Evolutionary conservation across 108 stramenopile species (phyloP), one percentile per base, ranked within the genome.

Genomic region (Chaetoceros muelleri): DNA sequence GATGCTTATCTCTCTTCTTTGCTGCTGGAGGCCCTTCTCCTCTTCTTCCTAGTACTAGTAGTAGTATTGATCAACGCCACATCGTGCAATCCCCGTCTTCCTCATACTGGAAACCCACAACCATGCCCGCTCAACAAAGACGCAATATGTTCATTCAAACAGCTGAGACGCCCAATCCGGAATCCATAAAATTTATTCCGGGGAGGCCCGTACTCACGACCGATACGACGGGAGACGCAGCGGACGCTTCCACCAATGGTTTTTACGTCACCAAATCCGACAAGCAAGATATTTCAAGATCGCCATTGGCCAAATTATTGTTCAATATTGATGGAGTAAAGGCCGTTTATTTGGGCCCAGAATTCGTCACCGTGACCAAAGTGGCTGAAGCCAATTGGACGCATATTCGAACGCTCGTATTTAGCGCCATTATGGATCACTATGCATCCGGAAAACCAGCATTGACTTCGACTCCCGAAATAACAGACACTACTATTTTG

Each of bases 361-460:
- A 95, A 65, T 99, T 96, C 66, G 81, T 99, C 23, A 95, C 96
- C n/a, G 79, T 98, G 28, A 97, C 94, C n/a, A 99, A 98, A 62
- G 68, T 52, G 52, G 94, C 95, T 0, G 80, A 84, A 44, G 60
- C 66, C 17, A 58, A 78, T 17, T 99, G 98, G 98, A 64, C 76
- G 27, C 66, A 84, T 52, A 64, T 97, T 55, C 80, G 84, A 53
- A 86, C 97, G 2, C 74, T 76, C 1, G 78, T 98, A 26, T 94
- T 97, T 73, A 67, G 71, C 7, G 73, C 73, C 34, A 74, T 99
- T 44, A 96, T 99, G 95, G 96, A 98, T 64, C 85, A 84, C 62
- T 96, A 86, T 58, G 88, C 88, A 10, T 66, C 64, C 5, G 85
- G 64, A 21, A 44, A 76, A 50, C 68, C 82, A 23, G 76, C 81